Evolutionary conservation across 495 filamentous ascomycete species (phyloP).

Genomic region (Pyrenopolyporus hunteri): DNA sequence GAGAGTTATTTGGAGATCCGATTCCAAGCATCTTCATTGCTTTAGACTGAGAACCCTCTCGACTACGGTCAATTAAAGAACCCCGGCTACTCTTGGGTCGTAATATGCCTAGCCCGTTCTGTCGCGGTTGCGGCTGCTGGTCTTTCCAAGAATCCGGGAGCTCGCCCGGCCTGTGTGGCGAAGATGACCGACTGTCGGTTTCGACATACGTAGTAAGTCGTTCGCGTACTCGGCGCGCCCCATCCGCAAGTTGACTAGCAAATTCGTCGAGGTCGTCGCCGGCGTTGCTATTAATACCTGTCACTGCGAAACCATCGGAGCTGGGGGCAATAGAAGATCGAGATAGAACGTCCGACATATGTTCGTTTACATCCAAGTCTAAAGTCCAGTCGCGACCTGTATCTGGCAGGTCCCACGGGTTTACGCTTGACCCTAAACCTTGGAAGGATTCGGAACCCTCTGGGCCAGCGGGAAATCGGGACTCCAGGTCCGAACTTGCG

Average conservation of each 20-base stretch:
- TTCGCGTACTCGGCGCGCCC: conserved; percentile 79
- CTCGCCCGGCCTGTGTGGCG: conserved; percentile 53
- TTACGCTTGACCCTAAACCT: conserved; percentile 46
- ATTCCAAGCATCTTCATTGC: conserved; percentile 76
- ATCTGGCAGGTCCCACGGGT: conserved; percentile 57
- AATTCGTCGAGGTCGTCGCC: conserved; percentile 79
- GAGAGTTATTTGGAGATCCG: conserved; percentile 57
- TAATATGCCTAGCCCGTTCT: conserved; percentile 71
- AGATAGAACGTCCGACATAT: conserved; percentile 33
- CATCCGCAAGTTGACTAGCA: conserved; percentile 76
- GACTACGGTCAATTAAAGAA: conserved; percentile 57
- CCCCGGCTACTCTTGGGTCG: conserved; percentile 71
- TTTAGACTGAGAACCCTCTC: conserved; percentile 59
- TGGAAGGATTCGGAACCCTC: conserved; percentile 32
- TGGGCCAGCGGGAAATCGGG: conserved; percentile 47
- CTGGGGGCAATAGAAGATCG: conserved; percentile 40
- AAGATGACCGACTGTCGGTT: conserved; percentile 63
- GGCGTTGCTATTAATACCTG: conserved; percentile 62
- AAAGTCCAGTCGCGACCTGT: conserved; percentile 33
- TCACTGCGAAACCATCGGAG: conserved; percentile 59
- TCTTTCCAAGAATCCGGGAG: conserved; percentile 44
- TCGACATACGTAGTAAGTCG: conserved; percentile 76
- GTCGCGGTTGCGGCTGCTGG: conserved; percentile 48
- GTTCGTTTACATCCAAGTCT: conserved; percentile 40
- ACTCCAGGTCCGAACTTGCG: conserved; percentile 41